These are phyloP conservation scores for Pisolithus marmoratus DNA, from an alignment of 768 basidiomycete genomes.

Conservation along the genomic window DNA sequence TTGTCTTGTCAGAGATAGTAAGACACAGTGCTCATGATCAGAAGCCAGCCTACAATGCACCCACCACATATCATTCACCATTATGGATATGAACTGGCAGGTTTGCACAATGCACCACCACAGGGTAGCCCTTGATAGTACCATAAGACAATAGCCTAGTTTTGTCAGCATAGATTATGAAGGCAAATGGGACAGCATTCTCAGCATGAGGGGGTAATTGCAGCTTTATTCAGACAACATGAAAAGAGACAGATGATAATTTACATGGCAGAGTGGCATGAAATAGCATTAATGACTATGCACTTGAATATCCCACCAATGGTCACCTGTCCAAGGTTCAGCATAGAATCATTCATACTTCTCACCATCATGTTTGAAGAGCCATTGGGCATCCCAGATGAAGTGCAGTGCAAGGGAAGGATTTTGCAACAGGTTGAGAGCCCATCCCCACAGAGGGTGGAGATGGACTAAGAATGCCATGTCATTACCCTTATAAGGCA, in stretches of 20 bases:
- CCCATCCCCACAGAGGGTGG: conserved; percentile 6
- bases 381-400: conserved; percentile 27
- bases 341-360: too few relatives aligned
- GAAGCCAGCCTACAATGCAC: conserved; percentile 35
- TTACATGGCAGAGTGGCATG: too few relatives aligned
- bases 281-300: neutral
- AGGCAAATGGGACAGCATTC: conserved; percentile 21
- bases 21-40: conserved; percentile 22
- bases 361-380: too few relatives aligned
- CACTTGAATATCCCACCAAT: conserved; percentile 35
- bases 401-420: conserved; percentile 10
- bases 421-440: conserved; percentile 2
- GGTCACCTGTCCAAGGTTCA: too few relatives aligned
- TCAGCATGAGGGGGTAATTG: neutral
- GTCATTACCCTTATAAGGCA: neutral
- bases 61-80: conserved; percentile 28
- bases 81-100: conserved; percentile 31
- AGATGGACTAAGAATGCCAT: neutral
- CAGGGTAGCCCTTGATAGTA: conserved; percentile 32
- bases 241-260: too few relatives aligned
- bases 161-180: conserved; percentile 39
- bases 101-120: conserved; percentile 26
- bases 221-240: neutral
- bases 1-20: neutral
- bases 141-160: conserved; percentile 33